Percentiles rank a stretch among this genome's conserved stretches.
Conservation (phyloP, 495 filamentous ascomycete genomes). For the Xanthoparmelia taractica region DNA sequence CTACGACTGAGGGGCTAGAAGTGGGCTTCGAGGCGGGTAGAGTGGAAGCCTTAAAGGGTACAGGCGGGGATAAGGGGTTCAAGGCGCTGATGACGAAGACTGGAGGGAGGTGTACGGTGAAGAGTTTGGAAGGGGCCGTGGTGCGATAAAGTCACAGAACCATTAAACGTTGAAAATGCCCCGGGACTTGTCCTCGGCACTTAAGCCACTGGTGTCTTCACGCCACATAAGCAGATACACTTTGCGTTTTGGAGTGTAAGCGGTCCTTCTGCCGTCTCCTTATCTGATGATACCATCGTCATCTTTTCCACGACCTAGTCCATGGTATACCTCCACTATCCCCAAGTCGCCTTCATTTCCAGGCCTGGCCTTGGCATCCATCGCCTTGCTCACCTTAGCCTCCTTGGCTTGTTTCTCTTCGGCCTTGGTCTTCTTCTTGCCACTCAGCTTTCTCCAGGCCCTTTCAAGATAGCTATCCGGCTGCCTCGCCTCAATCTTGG, state of each 20-base stretch:
- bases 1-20: constrained; percentile 67
- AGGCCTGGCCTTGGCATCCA: neutral
- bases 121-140: constrained; percentile 60
- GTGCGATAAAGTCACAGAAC: constrained; percentile 44
- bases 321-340: neutral
- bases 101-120: constrained; percentile 67
- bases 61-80: constrained; percentile 49
- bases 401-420: constrained; percentile 8
- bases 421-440: constrained; percentile 17
- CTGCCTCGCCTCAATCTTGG: constrained; percentile 11
- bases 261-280: neutral
- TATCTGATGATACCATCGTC: constrained; percentile 11
- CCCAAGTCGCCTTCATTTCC: constrained; percentile 3
- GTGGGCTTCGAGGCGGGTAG: constrained; percentile 66
- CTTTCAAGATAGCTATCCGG: constrained; percentile 14
- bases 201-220: neutral
- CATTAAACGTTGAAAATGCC: neutral
- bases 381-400: neutral
- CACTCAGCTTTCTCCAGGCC: constrained; percentile 16
- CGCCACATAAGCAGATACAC: neutral
- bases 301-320: neutral
- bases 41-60: constrained; percentile 52
- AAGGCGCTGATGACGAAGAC: constrained; percentile 64
- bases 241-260: neutral
- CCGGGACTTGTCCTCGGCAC: neutral